Evolutionary conservation across 2,329 filamentous ascomycete genomes (phyloP).

Genomic region (Colletotrichum sp.): DNA sequence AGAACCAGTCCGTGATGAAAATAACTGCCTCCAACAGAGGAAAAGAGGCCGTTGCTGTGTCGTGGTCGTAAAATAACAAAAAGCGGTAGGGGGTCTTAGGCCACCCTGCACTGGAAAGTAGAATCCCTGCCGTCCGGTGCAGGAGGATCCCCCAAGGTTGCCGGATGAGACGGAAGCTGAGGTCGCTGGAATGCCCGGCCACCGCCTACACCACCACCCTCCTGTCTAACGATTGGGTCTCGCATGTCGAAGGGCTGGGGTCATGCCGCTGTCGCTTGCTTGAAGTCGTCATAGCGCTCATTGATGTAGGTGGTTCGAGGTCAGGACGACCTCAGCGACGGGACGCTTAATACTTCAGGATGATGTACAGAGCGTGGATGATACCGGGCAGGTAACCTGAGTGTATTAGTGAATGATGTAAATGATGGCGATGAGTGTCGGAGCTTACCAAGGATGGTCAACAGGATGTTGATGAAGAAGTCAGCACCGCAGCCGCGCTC

Average conservation of each 20-base stretch:
- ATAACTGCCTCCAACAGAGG: neutral
- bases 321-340: neutral
- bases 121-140: neutral
- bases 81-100: neutral
- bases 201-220: neutral
- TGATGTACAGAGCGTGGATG: constrained; percentile 94
- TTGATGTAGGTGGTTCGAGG: neutral
- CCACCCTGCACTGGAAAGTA: neutral
- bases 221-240: neutral
- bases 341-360: constrained; percentile 77
- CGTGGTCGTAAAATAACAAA: constrained; percentile 6
- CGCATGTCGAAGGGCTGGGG: neutral
- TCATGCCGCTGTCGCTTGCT: neutral
- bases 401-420: constrained; percentile 23
- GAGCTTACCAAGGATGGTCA: constrained; percentile 72
- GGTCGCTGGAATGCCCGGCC: constrained; percentile 1
- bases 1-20: neutral
- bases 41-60: constrained; percentile 18
- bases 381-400: constrained; percentile 75
- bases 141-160: neutral
- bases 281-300: neutral
- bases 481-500: constrained; percentile 89
- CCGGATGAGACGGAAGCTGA: constrained; percentile 12
- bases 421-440: neutral
- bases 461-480: constrained; percentile 89